Base-by-base conservation (phyloP, 2,329 filamentous ascomycete genomes). In the Paraconiothyrium brasiliense region DNA sequence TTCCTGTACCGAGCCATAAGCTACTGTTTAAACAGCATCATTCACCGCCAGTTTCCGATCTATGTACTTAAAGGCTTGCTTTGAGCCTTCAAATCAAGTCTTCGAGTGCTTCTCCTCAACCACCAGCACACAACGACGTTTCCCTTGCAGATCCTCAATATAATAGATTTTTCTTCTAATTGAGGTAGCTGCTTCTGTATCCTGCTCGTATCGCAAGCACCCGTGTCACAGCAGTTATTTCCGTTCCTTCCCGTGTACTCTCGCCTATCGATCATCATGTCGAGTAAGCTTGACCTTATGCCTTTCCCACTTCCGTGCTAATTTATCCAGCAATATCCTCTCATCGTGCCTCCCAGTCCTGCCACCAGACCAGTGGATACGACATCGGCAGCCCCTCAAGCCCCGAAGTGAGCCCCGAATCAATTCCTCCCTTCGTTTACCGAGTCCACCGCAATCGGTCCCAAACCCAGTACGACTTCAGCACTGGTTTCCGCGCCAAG, bases 381-480 rank as follows among this genome's bases (percentile, higher is more conserved):
- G 20, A n/a, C 57, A 59, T 20, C 5, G 1, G 16, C 27, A 30
- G 32, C 37, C 22, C 50, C 58, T n/a, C 44, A 44, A 50, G 20
- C 65, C 9, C 54, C 63, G 8, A 47, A 1, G 20, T 43, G 30
- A 32, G 67, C 46, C 73, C 74, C 16, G 65, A 67, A 66, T 77
- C 48, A 71, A 68, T 77, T 43, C 75, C 75, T 0, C 6, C 66
- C 9, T 48, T 68, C 6, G 71, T 78, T 59, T 78, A 75, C 65
- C 74, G 76, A 30, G 65, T 77, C 3, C 72, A 78, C 50, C 71
- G 66, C 48, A 35, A 66, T 35, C 55, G 47, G 6, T 66, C 74
- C 0, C 76, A 76, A 67, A 76, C 76, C 9, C 66, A 65, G 3
- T 78, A 76, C 66, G 50, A 67, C 30, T 75, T 75, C 66, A 54